Evolutionary conservation across 2,329 filamentous ascomycete species (phyloP), one percentile per base, ranked within the genome.

Genomic region (Claviceps quebecensis): DNA sequence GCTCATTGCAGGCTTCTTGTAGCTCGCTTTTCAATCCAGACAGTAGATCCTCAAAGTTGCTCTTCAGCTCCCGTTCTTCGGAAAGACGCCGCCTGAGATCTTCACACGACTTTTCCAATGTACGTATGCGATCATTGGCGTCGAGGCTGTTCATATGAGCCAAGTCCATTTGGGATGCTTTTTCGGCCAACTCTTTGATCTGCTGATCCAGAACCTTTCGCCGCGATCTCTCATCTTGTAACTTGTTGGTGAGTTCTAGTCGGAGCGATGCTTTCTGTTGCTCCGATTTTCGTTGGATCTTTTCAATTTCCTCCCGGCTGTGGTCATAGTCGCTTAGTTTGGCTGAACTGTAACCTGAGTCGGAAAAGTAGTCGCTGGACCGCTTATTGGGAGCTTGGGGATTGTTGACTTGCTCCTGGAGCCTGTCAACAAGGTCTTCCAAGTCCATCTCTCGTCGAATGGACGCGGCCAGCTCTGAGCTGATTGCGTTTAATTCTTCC

Each of bases 361-460:
- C 93, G 2, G 93, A 98, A 65, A 93, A 98, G 70, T 98, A 97
- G 69, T 98, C 93, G 69, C 93, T 97, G 9, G 87, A 94, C 54
- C 91, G 80, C 64, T 86, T 84, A 56, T 78, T 82, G 29, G 76
- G 60, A 58, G 72, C 63, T 66, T 74, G 69, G 61, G 75, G 62
- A 67, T 81, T 75, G 66, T 74, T 76, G 56, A 76, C 75, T 61
- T 96, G 89, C n/a, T 81, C 72, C 65, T 96, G 90, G 59, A 95
- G 71, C 53, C 86, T 77, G 58, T 98, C 93, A 0, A 97, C 83
- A 46, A 97, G 75, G 66, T 98, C 93, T 67, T 98, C 93, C 36
- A 98, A 70, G 59, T 98, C 93, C 79, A 98, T 91, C 71, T 98
- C 93, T 55, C 93, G 81, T 60, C 87, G 82, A 62, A 98, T 97